Base-by-base conservation (phyloP, 2,329 filamentous ascomycete species). In the Neofusicoccum umdonicola region DNA sequence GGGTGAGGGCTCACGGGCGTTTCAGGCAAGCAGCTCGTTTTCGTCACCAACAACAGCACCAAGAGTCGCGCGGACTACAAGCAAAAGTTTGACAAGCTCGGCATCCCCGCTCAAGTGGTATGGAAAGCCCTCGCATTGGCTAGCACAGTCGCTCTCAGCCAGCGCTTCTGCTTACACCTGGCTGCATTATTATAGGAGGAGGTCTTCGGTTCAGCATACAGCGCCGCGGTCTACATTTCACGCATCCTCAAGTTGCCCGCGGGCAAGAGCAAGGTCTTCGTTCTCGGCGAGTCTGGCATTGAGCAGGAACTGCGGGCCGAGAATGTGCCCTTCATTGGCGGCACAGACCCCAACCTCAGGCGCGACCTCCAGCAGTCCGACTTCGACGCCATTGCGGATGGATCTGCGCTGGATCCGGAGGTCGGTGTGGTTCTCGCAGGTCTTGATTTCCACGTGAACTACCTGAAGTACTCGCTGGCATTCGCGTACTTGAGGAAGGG, bases 31-130 rank as follows among this genome's bases (percentile, higher is more conserved):
- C 90, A 90, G 75, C 85, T 95, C 39, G 88, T 99, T 63, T 99
- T 99, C 75, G 95, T 99, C 61, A 99, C 95, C 45, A 99, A 99
- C 82, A 99, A 99, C 82, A 97, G 93, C 74, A 98, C 95, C 65
- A 99, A 99, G 77, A 97, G 94, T 11, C 90, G 95, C 64, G 83
- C 86, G 57, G 93, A 97, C 76, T 99, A 99, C 80, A 89, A 90
- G 77, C 92, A 94, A 82, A 99, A 98, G 75, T 89, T 99, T 66
- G 87, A 90, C 52, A 81, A 81, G 62, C 85, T 97, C 75, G 90
- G 90, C 52, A 97, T 99, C 71, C 89, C 90, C 1, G 88, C 87
- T 70, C 83, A 86, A 65, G 87, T 90, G 67, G 85, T 87, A 73
- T 35, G 78, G 27, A 31, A 22, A 4, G 13, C 17, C 19, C 13